Evolutionary conservation across 768 basidiomycete genomes (phyloP).

Genomic region (Tricholoma bakamatsutake): DNA sequence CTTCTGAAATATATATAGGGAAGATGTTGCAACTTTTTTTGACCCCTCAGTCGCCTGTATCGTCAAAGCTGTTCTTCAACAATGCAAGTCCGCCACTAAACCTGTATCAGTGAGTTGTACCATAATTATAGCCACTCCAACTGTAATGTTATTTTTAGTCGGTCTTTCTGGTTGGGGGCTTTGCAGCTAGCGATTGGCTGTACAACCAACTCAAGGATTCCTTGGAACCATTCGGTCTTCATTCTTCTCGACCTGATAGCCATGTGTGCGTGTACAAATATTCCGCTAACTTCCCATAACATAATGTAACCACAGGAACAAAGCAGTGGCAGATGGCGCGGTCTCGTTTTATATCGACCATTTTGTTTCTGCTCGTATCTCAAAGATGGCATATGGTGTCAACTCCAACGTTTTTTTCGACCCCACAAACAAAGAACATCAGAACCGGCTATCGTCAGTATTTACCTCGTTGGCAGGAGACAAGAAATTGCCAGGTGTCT

Average conservation of each 20-base stretch:
- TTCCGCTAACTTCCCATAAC: not conserved
- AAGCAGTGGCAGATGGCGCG: not conserved
- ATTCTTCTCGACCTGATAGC: slow-evolving; percentile 37
- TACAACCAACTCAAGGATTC: slow-evolving; percentile 33
- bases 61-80: slow-evolving; percentile 10
- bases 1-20: slow-evolving; percentile 4
- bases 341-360: not conserved
- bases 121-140: too few species aligned
- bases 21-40: slow-evolving; percentile 22
- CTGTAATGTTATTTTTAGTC: slow-evolving; percentile 15
- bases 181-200: slow-evolving; percentile 45
- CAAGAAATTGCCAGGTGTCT: slow-evolving; percentile 11
- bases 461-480: slow-evolving; percentile 1
- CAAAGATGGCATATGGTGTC: slow-evolving; percentile 12
- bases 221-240: slow-evolving; percentile 28
- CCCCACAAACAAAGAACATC: slow-evolving; percentile 8
- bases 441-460: not conserved
- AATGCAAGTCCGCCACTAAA: slow-evolving; percentile 3
- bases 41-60: slow-evolving; percentile 21
- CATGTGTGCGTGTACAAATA: slow-evolving; percentile 34
- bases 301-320: not conserved
- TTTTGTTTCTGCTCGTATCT: slow-evolving; percentile 3
- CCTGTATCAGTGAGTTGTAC: slow-evolving; percentile 13
- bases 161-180: slow-evolving; percentile 48
- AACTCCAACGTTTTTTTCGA: not conserved